Conservation (phyloP, 148 eudicot species). For the Chenopodium formosanum region DNA sequence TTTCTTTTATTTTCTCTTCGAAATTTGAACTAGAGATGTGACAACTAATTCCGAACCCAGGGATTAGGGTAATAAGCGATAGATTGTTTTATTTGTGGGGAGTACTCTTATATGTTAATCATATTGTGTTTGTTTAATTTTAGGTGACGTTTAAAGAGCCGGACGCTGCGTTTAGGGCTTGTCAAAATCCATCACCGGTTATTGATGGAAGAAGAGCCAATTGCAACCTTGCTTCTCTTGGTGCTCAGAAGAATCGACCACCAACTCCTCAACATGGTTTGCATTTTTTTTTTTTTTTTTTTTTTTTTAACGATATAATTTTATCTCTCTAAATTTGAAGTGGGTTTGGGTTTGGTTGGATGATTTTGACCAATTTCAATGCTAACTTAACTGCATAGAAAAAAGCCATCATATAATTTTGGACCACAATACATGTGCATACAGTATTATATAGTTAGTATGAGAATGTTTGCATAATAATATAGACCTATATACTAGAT, state of each 20-base stretch:
- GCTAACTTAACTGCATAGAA: slow-evolving; percentile 17
- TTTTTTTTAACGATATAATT: not conserved
- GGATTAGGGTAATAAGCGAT: not conserved
- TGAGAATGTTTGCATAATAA: slow-evolving; percentile 7
- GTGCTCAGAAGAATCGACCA: slow-evolving; percentile 45
- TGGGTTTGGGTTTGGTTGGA: slow-evolving; percentile 18
- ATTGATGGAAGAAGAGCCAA: slow-evolving; percentile 63
- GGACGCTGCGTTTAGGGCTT: slow-evolving; percentile 59
- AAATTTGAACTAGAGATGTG: not conserved
- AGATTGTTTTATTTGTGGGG: not conserved
- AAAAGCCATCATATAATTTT: slow-evolving; percentile 19
- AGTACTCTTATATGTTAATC: too few relatives aligned
- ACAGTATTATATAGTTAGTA: not conserved
- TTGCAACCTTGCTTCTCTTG: slow-evolving; percentile 59
- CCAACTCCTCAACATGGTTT: slow-evolving; percentile 39
- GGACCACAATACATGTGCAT: slow-evolving; percentile 26
- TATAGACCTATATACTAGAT: slow-evolving; percentile 12
- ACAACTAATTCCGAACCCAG: not conserved
- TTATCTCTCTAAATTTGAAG: not conserved
- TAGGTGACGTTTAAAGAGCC: slow-evolving; percentile 65
- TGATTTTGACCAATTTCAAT: slow-evolving; percentile 30
- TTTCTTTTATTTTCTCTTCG: not conserved
- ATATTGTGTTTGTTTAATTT: not conserved
- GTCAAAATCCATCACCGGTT: slow-evolving; percentile 54
- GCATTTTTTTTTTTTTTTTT: slow-evolving; percentile 12